phyloP scores from a whole-genome alignment of 495 filamentous ascomycete species.

The Tuber magnatum region DNA sequence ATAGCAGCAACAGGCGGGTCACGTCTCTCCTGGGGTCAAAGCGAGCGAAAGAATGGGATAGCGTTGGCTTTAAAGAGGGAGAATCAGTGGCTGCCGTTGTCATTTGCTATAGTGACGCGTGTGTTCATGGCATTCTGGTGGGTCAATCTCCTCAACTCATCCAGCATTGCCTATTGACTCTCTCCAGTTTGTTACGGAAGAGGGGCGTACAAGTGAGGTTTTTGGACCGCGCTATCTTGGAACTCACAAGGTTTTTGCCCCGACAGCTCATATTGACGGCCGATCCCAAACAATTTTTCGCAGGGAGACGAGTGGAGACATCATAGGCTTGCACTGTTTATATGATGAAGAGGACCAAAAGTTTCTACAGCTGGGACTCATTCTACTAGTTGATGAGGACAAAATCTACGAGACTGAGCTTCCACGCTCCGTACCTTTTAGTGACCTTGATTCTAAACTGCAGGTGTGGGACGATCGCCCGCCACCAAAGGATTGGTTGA shows the following conservation, averaged over 20 bases:
- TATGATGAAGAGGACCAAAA: conserved; percentile 38
- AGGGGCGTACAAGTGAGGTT: conserved; percentile 24
- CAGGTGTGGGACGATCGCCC: conserved; percentile 36
- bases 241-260: conserved; percentile 39
- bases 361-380: conserved; percentile 39
- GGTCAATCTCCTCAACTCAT: not conserved
- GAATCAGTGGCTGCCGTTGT: conserved; percentile 35
- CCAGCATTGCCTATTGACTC: conserved; percentile 11
- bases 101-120: conserved; percentile 36
- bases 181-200: conserved; percentile 37
- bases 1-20: conserved; percentile 10
- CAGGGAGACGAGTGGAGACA: conserved; percentile 25
- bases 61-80: conserved; percentile 17
- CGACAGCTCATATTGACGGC: conserved; percentile 19
- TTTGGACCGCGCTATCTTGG: conserved; percentile 39
- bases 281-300: conserved; percentile 27
- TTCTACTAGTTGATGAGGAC: conserved; percentile 13
- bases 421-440: conserved; percentile 32
- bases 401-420: conserved; percentile 15
- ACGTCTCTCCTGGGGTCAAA: conserved; percentile 26
- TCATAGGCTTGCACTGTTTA: conserved; percentile 39
- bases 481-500: conserved; percentile 27
- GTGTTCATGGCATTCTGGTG: conserved; percentile 38
- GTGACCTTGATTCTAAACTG: conserved; percentile 26
- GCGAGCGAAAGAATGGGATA: conserved; percentile 18